phyloP scores from a whole-genome alignment of 1,284 basidiomycete genomes.

The Tilletia indica region DNA sequence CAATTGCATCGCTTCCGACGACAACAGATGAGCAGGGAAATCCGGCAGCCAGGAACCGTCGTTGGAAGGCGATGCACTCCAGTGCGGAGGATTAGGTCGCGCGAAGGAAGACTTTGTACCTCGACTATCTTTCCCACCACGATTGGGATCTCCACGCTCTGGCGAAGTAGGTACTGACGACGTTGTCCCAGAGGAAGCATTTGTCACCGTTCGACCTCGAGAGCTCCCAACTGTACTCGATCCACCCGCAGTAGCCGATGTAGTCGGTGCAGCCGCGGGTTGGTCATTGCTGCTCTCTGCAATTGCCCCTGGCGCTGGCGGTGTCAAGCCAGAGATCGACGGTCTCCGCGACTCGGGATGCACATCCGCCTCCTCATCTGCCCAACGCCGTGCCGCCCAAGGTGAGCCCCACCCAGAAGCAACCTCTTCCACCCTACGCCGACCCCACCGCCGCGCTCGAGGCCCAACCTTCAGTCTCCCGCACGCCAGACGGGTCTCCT shows the following conservation, averaged over 20 bases:
- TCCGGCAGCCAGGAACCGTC: constrained; percentile 1
- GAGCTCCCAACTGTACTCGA: neutral
- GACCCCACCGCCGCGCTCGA: neutral
- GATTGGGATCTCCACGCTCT: neutral
- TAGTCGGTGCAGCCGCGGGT: too few relatives aligned
- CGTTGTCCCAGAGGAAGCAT: neutral
- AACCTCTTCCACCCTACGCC: neutral
- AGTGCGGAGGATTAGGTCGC: neutral
- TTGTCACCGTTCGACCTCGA: neutral
- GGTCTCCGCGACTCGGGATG: constrained; percentile 12
- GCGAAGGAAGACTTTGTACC: neutral
- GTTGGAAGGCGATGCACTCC: neutral
- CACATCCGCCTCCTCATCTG: constrained; percentile 37
- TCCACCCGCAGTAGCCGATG: too few relatives aligned
- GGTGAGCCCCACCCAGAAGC: constrained; percentile 16
- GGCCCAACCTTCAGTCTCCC: neutral
- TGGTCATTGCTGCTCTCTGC: neutral
- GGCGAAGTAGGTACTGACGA: neutral
- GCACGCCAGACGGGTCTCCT: neutral
- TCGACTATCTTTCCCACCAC: neutral
- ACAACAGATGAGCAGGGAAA: constrained; percentile 10
- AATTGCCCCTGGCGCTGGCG: too few relatives aligned
- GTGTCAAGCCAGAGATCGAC: neutral
- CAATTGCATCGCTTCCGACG: constrained; percentile 55
- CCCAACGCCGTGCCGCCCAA: constrained; percentile 26